Percentiles rank a stretch among this genome's conserved stretches.
Conservation (phyloP, 768 basidiomycete genomes). For the Russula lepida region DNA sequence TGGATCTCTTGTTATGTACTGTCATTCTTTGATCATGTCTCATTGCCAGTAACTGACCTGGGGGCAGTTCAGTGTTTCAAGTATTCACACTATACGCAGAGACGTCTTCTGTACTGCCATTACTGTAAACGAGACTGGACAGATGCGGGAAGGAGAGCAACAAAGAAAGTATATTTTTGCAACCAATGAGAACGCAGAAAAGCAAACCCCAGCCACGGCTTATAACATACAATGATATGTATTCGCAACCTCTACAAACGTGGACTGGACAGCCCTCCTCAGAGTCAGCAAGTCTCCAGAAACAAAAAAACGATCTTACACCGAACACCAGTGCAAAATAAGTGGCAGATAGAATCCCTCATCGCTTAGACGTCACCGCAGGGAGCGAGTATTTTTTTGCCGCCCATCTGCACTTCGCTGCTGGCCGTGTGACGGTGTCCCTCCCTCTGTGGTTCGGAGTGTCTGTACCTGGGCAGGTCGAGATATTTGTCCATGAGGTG, state of each 20-base stretch:
- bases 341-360: background rate
- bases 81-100: too few species aligned
- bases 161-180: too few species aligned
- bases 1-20: background rate
- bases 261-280: background rate
- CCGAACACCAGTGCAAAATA: background rate
- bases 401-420: background rate
- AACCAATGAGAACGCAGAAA: too few species aligned
- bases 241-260: background rate
- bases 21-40: too few species aligned
- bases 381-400: background rate
- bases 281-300: background rate
- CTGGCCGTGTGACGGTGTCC: background rate
- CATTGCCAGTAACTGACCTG: too few species aligned
- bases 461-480: background rate
- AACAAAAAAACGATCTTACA: background rate
- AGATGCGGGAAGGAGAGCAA: too few species aligned
- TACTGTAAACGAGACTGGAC: too few species aligned
- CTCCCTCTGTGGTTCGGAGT: background rate
- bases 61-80: too few species aligned
- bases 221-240: background rate
- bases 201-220: too few species aligned
- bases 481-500: background rate
- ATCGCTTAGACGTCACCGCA: background rate
- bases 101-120: too few species aligned